phyloP scores from a whole-genome alignment of 2,329 filamentous ascomycete species.

The Saccharata proteae region DNA sequence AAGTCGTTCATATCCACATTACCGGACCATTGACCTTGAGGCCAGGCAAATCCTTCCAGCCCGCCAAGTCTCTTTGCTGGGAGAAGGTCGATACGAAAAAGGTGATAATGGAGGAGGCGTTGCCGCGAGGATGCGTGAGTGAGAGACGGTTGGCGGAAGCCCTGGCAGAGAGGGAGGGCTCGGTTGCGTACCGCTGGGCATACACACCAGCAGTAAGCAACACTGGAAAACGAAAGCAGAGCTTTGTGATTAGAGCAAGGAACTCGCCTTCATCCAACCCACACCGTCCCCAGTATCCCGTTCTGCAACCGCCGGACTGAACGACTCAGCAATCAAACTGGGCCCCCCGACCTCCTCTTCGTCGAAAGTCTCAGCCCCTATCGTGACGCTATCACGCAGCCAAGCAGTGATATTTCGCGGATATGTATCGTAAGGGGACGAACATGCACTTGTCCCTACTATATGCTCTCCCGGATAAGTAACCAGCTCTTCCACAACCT shows the following conservation, averaged over 20 bases:
- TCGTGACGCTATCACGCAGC: conserved; percentile 44
- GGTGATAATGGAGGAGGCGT: conserved; percentile 36
- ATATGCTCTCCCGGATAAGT: conserved; percentile 42
- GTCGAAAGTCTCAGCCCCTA: conserved; percentile 48
- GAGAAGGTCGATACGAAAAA: conserved; percentile 38
- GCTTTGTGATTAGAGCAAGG: conserved; percentile 21
- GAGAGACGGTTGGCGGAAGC: conserved; percentile 31
- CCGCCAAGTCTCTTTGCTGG: conserved; percentile 30
- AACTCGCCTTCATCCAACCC: conserved; percentile 19
- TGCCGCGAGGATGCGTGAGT: conserved; percentile 43
- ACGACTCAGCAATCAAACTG: conserved; percentile 37
- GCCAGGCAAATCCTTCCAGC: conserved; percentile 39
- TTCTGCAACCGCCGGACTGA: conserved; percentile 49
- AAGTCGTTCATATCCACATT: conserved; percentile 31
- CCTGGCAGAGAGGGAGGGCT: conserved; percentile 28
- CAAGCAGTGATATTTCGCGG: conserved; percentile 49
- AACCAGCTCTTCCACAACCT: conserved; percentile 27
- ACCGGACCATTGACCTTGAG: conserved; percentile 34
- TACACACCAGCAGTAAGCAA: conserved; percentile 11
- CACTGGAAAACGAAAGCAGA: no score
- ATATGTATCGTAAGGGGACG: conserved; percentile 45
- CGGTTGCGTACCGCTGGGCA: conserved; percentile 28
- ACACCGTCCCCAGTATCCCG: conserved; percentile 33
- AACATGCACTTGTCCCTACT: conserved; percentile 41
- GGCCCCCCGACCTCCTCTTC: conserved; percentile 46